Percentiles rank a stretch among this genome's conserved stretches.
Conservation (phyloP, 176 grass and related monocot species). For the Oryza rufipogon region DNA sequence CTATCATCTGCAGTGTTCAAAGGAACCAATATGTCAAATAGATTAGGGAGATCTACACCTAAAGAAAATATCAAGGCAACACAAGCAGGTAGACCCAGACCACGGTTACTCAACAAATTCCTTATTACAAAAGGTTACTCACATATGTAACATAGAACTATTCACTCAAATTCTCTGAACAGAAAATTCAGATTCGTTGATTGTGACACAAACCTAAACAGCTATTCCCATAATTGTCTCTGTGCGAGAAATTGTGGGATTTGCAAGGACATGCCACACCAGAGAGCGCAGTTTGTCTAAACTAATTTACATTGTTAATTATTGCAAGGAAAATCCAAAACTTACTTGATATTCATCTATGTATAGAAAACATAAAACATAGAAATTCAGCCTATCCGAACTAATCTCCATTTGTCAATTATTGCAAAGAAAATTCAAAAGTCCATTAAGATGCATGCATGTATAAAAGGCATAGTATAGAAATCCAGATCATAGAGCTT, state of each 20-base stretch:
- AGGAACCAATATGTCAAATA: neutral
- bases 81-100: neutral
- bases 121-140: neutral
- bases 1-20: constrained; percentile 40
- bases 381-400: neutral
- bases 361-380: neutral
- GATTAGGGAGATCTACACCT: neutral
- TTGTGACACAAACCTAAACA: neutral
- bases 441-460: neutral
- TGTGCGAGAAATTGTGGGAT: neutral
- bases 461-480: neutral
- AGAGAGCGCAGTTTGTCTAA: neutral
- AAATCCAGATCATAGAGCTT: neutral
- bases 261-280: neutral
- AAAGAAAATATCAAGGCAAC: neutral
- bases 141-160: too few species aligned
- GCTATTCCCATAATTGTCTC: neutral
- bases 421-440: neutral
- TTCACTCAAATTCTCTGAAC: too few species aligned
- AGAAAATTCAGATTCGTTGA: too few species aligned
- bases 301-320: neutral
- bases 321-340: neutral
- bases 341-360: neutral
- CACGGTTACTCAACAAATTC: neutral
- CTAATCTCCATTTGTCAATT: neutral